Base-by-base conservation (phyloP, 1,284 basidiomycete species). In the Puccinia coronata region DNA sequence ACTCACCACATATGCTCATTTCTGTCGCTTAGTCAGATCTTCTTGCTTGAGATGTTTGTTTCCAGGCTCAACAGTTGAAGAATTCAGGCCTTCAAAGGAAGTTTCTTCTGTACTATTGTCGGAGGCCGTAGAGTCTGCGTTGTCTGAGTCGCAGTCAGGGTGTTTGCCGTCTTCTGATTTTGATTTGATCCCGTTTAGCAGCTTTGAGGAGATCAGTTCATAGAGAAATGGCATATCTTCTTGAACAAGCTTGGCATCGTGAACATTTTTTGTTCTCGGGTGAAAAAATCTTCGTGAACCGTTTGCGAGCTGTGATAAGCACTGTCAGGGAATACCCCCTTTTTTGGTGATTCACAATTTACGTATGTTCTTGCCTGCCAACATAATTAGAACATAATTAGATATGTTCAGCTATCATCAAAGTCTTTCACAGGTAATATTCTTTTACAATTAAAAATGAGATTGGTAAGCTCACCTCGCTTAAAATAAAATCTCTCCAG, bases 191-290 rank as follows among this genome's bases (percentile, higher is more conserved):
- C 28, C 4, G 28, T 59, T 59, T 14, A 63, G 31, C 2, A 63
- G 36, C 36, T 63, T 63, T 39, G 36, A 63, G 18, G 36, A 63
- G 18, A 63, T 63, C 34, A 63, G 61, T n/a, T 63, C 18, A 63
- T 39, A 63, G 14, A 63, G 12, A 12, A 41, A 63, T 3, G 61
- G 61, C 36, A 63, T 63, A 23, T 41, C 61, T 41, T 63, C 36
- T 39, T 39, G 8, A 3, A 63, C 20, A n/a, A 39, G 61, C 36
- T 39, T 20, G 9, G 36, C 36, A 12, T 39, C 31, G 16, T 18
- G 4, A 23, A 3, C 12, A 9, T 63, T 20, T 63, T 63, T 63
- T 63, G 34, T 61, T 61, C 2, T 2, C 34, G 28, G 20, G 59
- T 36, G 31, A 61, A 61, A 16, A 61, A 61, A 28, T n/a, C 11